Conservation (phyloP, 2,329 filamentous ascomycete genomes). For the Fusarium sublunatum region DNA sequence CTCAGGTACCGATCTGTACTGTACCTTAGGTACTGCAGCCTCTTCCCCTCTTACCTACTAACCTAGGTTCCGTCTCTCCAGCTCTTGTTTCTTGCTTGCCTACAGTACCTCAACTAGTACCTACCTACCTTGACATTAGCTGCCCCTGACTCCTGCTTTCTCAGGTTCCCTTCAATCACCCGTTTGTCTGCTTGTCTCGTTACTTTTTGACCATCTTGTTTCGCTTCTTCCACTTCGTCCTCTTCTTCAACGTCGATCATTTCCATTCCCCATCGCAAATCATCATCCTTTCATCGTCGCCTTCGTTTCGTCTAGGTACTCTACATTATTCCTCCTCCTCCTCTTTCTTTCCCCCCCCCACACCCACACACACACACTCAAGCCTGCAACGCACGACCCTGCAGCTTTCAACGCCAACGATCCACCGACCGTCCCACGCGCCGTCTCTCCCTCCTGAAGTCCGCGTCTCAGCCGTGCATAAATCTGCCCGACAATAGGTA, state of each 20-base stretch:
- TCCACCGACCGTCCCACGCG: slow-evolving; percentile 48
- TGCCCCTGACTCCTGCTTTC: slow-evolving; percentile 39
- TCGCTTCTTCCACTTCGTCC: slow-evolving; percentile 3
- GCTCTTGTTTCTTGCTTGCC: slow-evolving; percentile 18
- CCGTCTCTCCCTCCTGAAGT: slow-evolving; percentile 47
- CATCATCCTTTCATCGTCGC: slow-evolving; percentile 18
- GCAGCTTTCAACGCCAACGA: slow-evolving; percentile 40
- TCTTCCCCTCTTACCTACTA: no score
- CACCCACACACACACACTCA: slow-evolving; percentile 26
- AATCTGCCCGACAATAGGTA: slow-evolving; percentile 36
- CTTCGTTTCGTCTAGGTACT: slow-evolving; percentile 30
- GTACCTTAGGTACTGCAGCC: background rate
- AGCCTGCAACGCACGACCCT: slow-evolving; percentile 40
- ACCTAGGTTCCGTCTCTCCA: no score
- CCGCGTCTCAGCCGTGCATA: slow-evolving; percentile 49
- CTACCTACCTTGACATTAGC: slow-evolving; percentile 12
- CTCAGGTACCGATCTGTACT: slow-evolving; percentile 27
- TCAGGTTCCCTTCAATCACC: background rate
- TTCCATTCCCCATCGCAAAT: slow-evolving; percentile 8
- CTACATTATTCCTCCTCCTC: slow-evolving; percentile 15
- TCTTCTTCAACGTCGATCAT: slow-evolving; percentile 23
- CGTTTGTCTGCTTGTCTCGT: background rate
- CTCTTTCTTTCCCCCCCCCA: slow-evolving; percentile 7
- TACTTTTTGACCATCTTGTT: slow-evolving; percentile 13
- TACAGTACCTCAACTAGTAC: background rate